Percentiles rank a stretch among this genome's conserved stretches.
Evolutionary conservation across 169 alveolate species (phyloP).

Genomic region (Miamiensis avidus): DNA sequence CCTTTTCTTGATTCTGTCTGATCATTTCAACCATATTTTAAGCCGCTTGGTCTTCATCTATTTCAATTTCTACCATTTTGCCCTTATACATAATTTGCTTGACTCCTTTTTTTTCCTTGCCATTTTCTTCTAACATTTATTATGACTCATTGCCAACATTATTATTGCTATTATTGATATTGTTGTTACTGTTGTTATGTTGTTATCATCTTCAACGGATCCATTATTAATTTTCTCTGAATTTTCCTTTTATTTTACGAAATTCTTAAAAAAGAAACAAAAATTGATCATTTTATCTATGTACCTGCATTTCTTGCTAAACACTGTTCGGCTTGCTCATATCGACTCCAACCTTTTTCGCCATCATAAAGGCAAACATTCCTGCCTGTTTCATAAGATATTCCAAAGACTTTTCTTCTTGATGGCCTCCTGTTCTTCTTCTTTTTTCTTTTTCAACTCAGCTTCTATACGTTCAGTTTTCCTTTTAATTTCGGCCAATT

Average conservation of each 20-base stretch:
- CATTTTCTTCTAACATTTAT: constrained; percentile 5
- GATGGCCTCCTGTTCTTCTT: constrained; percentile 84
- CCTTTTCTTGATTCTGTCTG: constrained; percentile 39
- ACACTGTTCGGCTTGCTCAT: constrained; percentile 27
- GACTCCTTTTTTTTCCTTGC: constrained; percentile 23
- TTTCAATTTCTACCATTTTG: constrained; percentile 30
- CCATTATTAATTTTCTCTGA: too few species aligned
- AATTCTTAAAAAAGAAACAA: too few species aligned
- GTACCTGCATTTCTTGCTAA: neutral
- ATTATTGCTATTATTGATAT: too few species aligned
- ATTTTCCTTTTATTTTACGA: too few species aligned
- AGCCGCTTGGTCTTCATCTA: constrained; percentile 58
- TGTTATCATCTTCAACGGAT: too few species aligned
- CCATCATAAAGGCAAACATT: constrained; percentile 87
- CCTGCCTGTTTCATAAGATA: constrained; percentile 85
- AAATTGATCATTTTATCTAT: too few species aligned
- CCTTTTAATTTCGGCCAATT: constrained; percentile 81
- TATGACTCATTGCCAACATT: too few species aligned
- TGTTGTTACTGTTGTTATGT: too few species aligned
- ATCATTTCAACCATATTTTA: constrained; percentile 39
- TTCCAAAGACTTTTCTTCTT: constrained; percentile 83
- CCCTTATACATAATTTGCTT: constrained; percentile 45
- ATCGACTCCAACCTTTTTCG: constrained; percentile 82
- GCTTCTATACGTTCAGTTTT: constrained; percentile 82
- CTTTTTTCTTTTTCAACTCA: constrained; percentile 78